These are phyloP conservation scores for Aureobasidium sp. DNA, from an alignment of 2,329 filamentous ascomycete species.

Conservation along the genomic window DNA sequence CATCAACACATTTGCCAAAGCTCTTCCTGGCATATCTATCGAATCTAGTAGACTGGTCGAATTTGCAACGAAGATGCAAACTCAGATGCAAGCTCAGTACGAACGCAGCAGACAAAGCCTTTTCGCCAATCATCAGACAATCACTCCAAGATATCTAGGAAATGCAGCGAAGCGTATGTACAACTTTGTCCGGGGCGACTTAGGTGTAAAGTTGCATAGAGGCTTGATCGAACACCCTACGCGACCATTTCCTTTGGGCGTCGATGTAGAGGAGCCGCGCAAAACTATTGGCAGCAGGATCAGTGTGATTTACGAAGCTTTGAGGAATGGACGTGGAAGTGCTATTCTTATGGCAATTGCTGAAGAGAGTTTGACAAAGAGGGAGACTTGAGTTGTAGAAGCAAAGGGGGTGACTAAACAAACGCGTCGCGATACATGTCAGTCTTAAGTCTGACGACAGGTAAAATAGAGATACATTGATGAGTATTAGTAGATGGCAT, in stretches of 20 bases:
- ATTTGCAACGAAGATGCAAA: not conserved
- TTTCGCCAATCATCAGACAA: not conserved
- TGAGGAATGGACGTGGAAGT: conserved; percentile 20
- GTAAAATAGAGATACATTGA: not conserved
- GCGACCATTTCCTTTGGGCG: conserved; percentile 1
- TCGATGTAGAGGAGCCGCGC: conserved; percentile 14
- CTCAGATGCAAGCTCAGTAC: not conserved
- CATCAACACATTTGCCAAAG: not conserved
- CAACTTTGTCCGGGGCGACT: conserved; percentile 20
- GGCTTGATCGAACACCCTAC: conserved; percentile 23
- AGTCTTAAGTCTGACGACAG: not conserved
- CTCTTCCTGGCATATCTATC: not conserved
- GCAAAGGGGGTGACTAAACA: not conserved
- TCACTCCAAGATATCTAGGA: conserved; percentile 16
- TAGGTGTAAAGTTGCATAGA: conserved; percentile 19
- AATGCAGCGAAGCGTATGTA: conserved; percentile 20
- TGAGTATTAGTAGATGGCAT: not conserved
- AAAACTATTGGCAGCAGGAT: conserved; percentile 20
- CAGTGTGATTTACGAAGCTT: conserved; percentile 22
- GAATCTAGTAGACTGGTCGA: not conserved
- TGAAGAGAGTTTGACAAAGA: not conserved
- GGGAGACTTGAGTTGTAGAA: not conserved
- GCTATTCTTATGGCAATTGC: conserved; percentile 16
- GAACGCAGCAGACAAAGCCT: not conserved
- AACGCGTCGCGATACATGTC: not conserved